Evolutionary conservation across 2,329 filamentous ascomycete genomes (phyloP), one percentile per base, ranked within the genome.

Genomic region (Colletotrichum cereale): DNA sequence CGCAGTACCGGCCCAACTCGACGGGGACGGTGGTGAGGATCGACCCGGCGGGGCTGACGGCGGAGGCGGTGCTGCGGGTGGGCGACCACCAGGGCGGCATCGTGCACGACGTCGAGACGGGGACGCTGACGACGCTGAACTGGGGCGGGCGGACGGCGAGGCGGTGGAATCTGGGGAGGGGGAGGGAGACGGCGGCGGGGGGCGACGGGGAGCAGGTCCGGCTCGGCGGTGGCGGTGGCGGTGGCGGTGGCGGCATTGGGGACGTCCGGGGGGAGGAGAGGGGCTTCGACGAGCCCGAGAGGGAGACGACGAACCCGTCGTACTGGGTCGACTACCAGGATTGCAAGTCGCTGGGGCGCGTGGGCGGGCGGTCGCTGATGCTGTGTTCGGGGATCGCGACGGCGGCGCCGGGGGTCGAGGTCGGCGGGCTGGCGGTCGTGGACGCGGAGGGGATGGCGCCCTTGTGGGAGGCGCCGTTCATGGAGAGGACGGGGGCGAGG

Each of bases 261-360:
- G 24, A 12, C 6, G 24, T 12, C 11, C 5, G 24, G 3, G n/a
- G n/a, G 6, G n/a, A 16, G 10, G 55, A 7, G 38, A 21, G 3
- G 10, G 62, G 14, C 31, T 79, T 80, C 62, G 76, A 76, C 1
- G 40, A 65, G 2, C 79, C 80, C 0, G 48, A 72, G 34, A 68
- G 58, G 7, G 72, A 74, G 18, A 73, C 76, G 8, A 70, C 74
- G 8, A 86, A 86, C 61, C 84, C 84, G 0, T 82, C 78, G 44
- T 80, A 84, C 74, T 86, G 81, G 75, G 75, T 84, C 66, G 85
- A 86, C 71, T 86, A 86, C 74, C 85, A 87, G 75, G 85, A 87
- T 78, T 87, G 85, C 78, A 87, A 87, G 74, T 86, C 82, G 76
- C 77, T 87, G 0, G 85, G 85, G 5, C 71, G 77, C 7, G 83